A percentile compares a stretch with the other conserved stretches of the same genome.
Conservation (phyloP, 208 protist species). For the Leptomonas seymouri region DNA sequence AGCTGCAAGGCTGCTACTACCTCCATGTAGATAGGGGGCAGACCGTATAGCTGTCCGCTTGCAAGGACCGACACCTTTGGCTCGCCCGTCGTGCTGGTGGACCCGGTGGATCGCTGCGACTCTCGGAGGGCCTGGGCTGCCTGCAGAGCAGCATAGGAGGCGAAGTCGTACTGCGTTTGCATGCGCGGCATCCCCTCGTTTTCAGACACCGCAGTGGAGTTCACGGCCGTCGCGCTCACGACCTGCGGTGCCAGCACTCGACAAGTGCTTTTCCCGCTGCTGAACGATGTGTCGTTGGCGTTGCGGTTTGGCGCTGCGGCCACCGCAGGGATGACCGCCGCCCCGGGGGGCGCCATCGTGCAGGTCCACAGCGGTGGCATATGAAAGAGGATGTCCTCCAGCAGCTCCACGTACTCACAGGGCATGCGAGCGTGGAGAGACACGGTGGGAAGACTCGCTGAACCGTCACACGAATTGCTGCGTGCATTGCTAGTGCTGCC, state of each 20-base stretch:
- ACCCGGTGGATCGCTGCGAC: neutral
- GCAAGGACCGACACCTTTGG: neutral
- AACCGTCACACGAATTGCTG: neutral
- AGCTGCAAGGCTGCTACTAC: conserved; percentile 36
- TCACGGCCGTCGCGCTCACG: too few species aligned
- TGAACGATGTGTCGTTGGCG: neutral
- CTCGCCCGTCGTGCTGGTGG: neutral
- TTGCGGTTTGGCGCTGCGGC: conserved; percentile 4
- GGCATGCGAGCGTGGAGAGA: conserved; percentile 65
- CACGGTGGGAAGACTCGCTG: conserved; percentile 8
- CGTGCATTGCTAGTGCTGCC: neutral
- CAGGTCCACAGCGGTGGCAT: conserved; percentile 28
- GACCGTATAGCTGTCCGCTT: conserved; percentile 25
- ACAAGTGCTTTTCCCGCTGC: neutral
- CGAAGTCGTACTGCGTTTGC: conserved; percentile 20
- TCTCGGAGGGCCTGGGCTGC: conserved; percentile 16
- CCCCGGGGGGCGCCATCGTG: conserved; percentile 1
- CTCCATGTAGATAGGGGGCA: conserved; percentile 46
- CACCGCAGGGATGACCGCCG: conserved; percentile 4
- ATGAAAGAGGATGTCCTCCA: conserved; percentile 68
- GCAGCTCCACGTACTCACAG: conserved; percentile 68
- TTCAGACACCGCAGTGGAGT: neutral
- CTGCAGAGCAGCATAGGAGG: conserved; percentile 10
- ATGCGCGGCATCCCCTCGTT: neutral
- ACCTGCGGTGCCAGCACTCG: neutral